phyloP scores from a whole-genome alignment of 257 asterid species.

The Leptodermis oblonga region DNA sequence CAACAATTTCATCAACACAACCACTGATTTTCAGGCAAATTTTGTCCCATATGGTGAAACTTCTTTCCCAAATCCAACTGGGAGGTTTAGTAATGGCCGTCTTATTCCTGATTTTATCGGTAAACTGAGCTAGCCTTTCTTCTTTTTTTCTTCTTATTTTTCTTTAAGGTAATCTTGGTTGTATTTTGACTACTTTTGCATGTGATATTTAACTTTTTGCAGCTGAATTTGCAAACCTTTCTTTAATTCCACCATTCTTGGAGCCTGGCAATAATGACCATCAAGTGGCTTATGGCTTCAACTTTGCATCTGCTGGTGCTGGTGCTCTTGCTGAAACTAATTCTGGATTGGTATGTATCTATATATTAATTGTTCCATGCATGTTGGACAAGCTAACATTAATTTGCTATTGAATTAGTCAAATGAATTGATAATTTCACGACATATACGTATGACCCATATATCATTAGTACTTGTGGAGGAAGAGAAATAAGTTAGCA shows the following conservation, averaged over 20 bases:
- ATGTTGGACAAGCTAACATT: too few relatives aligned
- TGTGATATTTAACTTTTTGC: conserved; percentile 16
- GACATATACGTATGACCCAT: too few relatives aligned
- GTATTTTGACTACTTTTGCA: background rate
- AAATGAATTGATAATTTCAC: background rate
- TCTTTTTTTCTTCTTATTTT: background rate
- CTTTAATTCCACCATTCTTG: conserved; percentile 41
- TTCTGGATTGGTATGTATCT: conserved; percentile 33
- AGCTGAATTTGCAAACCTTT: conserved; percentile 53
- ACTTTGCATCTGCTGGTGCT: conserved; percentile 70
- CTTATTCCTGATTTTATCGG: conserved; percentile 56
- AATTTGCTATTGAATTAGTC: background rate
- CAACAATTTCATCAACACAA: conserved; percentile 66
- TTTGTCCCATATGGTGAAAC: conserved; percentile 59
- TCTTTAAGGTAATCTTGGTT: too few relatives aligned
- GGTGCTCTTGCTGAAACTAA: conserved; percentile 50
- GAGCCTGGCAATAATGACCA: conserved; percentile 26
- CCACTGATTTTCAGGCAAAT: conserved; percentile 51
- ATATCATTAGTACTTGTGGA: too few relatives aligned
- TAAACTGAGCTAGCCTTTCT: background rate
- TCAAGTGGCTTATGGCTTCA: conserved; percentile 35
- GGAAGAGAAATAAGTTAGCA: background rate
- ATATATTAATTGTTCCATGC: background rate
- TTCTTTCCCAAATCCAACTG: conserved; percentile 50
- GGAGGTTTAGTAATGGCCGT: conserved; percentile 73